These are phyloP conservation scores for Botrytis hyacinthi DNA, from an alignment of 2,329 filamentous ascomycete genomes.

Conservation along the genomic window DNA sequence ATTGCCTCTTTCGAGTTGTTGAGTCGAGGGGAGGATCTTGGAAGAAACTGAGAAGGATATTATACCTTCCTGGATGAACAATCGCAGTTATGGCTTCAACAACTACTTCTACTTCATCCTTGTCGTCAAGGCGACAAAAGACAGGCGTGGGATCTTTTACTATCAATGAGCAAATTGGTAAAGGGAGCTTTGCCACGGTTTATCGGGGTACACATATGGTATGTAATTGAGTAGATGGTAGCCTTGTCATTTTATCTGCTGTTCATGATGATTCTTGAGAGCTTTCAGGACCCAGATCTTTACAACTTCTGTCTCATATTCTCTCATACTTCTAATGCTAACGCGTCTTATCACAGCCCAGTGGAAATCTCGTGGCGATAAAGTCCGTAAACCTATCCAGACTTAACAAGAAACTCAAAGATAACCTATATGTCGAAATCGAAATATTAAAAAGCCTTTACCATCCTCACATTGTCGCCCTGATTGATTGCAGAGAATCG, in stretches of 20 bases:
- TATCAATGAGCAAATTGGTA: conserved; percentile 86
- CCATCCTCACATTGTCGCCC: conserved; percentile 93
- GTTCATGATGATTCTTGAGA: neutral
- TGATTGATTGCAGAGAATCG: conserved; percentile 91
- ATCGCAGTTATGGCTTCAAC: conserved; percentile 42
- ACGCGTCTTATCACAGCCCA: conserved; percentile 54
- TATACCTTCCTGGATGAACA: conserved; percentile 23
- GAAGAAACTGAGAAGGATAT: conserved; percentile 25
- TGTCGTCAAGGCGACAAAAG: conserved; percentile 41
- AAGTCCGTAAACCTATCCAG: conserved; percentile 92
- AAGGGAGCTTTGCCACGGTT: conserved; percentile 96
- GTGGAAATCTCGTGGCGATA: conserved; percentile 83
- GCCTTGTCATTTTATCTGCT: neutral
- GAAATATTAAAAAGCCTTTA: conserved; percentile 90
- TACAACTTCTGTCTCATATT: conserved; percentile 13
- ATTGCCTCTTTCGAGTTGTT: conserved; percentile 41
- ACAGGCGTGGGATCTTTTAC: conserved; percentile 69
- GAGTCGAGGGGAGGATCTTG: conserved; percentile 27
- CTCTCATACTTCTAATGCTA: conserved; percentile 24
- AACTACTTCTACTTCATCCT: conserved; percentile 40
- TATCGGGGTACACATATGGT: conserved; percentile 86
- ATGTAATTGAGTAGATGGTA: conserved; percentile 40
- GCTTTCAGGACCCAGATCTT: neutral
- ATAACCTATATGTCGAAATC: conserved; percentile 94
- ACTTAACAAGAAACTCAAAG: conserved; percentile 92